Percentiles rank a stretch among this genome's conserved stretches.
Conservation (phyloP, 2,329 filamentous ascomycete genomes). For the Aspergillus ibericus region DNA sequence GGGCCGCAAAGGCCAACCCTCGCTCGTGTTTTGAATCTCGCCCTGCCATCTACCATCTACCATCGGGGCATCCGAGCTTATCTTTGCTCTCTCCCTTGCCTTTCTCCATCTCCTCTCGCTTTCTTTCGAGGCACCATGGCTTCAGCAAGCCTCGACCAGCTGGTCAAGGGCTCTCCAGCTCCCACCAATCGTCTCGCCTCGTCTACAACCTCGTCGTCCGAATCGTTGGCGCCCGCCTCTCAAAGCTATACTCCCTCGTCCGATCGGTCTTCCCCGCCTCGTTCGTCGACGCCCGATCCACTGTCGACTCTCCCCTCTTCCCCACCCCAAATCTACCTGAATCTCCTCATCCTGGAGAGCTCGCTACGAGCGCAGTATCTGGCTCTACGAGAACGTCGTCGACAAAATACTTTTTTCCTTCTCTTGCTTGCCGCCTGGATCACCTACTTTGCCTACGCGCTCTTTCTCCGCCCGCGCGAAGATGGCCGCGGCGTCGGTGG, state of each 20-base stretch:
- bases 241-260: slow-evolving; percentile 18
- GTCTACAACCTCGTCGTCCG: slow-evolving; percentile 28
- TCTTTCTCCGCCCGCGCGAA: slow-evolving; percentile 94
- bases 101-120: slow-evolving; percentile 4
- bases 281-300: slow-evolving; percentile 60
- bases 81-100: not conserved
- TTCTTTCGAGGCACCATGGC: slow-evolving; percentile 50
- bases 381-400: slow-evolving; percentile 78
- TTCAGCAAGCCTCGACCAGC: slow-evolving; percentile 71
- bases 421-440: slow-evolving; percentile 78
- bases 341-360: slow-evolving; percentile 93
- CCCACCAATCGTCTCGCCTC: slow-evolving; percentile 51
- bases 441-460: slow-evolving; percentile 78
- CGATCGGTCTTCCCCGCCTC: slow-evolving; percentile 48
- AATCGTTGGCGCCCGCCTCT: slow-evolving; percentile 23
- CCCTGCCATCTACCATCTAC: no score
- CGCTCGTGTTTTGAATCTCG: slow-evolving; percentile 3
- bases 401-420: slow-evolving; percentile 92
- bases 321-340: slow-evolving; percentile 95
- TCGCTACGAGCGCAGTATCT: slow-evolving; percentile 92
- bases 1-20: slow-evolving; percentile 32
- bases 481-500: slow-evolving; percentile 89
- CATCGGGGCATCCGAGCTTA: not conserved
- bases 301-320: slow-evolving; percentile 81
- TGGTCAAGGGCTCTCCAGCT: slow-evolving; percentile 85